Percentiles rank a stretch among this genome's conserved stretches.
phyloP scores from a whole-genome alignment of 257 asterid genomes.

The Asclepias syriaca region DNA sequence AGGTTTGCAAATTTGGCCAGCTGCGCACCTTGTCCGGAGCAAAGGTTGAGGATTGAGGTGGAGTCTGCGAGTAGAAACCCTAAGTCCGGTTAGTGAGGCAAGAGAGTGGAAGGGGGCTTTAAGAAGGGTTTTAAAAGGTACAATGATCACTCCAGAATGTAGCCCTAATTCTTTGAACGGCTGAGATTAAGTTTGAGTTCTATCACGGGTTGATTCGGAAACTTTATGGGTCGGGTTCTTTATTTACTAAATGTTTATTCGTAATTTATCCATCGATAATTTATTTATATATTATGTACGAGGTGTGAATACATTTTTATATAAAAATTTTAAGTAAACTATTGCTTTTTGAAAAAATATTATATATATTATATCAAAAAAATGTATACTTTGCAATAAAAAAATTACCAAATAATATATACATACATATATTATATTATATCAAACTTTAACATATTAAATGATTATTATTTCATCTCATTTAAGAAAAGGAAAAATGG shows the following conservation, averaged over 20 bases:
- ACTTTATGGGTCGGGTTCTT: not conserved
- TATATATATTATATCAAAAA: too few relatives aligned
- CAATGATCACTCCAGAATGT: not conserved
- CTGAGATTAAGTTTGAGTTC: conserved; percentile 1
- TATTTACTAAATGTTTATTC: not conserved
- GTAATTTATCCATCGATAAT: not conserved
- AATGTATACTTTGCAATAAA: too few relatives aligned
- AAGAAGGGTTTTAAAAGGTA: conserved; percentile 9
- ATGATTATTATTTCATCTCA: too few relatives aligned
- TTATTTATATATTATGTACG: too few relatives aligned
- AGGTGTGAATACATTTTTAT: too few relatives aligned
- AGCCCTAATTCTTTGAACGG: conserved; percentile 21
- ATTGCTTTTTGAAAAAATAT: not conserved
- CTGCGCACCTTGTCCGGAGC: conserved; percentile 7
- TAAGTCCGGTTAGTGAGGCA: conserved; percentile 1
- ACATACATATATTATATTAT: too few relatives aligned
- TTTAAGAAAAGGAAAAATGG: too few relatives aligned
- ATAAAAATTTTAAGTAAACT: not conserved
- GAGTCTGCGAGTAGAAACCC: conserved; percentile 5
- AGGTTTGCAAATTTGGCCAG: not conserved
- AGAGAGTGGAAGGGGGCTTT: not conserved
- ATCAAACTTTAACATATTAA: too few relatives aligned
- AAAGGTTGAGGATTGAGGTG: not conserved
- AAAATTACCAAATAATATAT: too few relatives aligned
- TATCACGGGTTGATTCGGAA: not conserved